phyloP scores from a whole-genome alignment of 2,329 filamentous ascomycete species.

The Chrysoporthe deuterocubensis region DNA sequence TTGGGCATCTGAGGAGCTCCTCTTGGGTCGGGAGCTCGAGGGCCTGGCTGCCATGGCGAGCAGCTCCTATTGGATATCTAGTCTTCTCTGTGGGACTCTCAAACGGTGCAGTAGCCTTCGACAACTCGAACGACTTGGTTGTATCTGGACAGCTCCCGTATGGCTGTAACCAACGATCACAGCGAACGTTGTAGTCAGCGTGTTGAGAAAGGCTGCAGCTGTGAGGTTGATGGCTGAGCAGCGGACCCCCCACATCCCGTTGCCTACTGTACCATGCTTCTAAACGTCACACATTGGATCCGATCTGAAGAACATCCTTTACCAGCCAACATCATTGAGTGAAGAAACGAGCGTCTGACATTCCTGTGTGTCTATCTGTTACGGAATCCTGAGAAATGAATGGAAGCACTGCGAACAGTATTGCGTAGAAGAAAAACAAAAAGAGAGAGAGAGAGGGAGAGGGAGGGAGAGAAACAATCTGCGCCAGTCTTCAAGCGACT shows the following conservation, averaged over 20 bases:
- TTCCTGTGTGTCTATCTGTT: too few species aligned
- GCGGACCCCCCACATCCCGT: neutral
- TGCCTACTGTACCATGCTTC: neutral
- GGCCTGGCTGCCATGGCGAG: conserved; percentile 10
- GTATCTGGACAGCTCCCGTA: neutral
- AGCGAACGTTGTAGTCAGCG: neutral
- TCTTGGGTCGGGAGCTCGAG: conserved; percentile 11
- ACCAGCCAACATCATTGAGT: too few species aligned
- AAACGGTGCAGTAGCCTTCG: neutral
- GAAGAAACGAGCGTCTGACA: too few species aligned
- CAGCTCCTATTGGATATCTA: neutral
- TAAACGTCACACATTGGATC: neutral
- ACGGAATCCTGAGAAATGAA: too few species aligned
- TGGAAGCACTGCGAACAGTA: too few species aligned
- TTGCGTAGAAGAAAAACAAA: too few species aligned
- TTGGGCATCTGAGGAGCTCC: conserved; percentile 5
- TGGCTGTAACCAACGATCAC: neutral
- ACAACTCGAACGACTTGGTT: neutral
- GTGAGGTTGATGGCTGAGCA: neutral
- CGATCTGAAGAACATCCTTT: too few species aligned
- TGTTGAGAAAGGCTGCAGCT: neutral
- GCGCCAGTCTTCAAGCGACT: too few species aligned
- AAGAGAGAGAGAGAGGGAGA: too few species aligned
- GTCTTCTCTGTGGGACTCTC: neutral
- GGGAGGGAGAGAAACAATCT: too few species aligned